Conservation (phyloP, 2,329 filamentous ascomycete genomes). For the Akanthomyces lecanii region DNA sequence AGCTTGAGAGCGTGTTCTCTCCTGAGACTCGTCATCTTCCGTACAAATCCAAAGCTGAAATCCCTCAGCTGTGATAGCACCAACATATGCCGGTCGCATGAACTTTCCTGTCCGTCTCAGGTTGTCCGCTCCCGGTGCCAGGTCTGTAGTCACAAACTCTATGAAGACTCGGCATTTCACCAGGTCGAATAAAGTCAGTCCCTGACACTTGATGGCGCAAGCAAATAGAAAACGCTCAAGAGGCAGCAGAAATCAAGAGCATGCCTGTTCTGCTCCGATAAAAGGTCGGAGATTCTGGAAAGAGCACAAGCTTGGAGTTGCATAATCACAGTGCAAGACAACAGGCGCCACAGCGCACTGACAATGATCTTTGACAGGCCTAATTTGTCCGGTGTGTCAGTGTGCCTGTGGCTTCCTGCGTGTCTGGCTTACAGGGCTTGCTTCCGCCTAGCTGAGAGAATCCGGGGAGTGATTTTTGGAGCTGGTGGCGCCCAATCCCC, state of each 20-base stretch:
- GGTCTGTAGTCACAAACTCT: neutral
- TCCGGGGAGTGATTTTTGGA: slow-evolving; percentile 1
- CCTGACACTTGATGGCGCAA: too few species aligned
- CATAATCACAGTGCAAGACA: neutral
- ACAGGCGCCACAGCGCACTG: neutral
- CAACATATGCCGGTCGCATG: neutral
- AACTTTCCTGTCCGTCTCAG: neutral
- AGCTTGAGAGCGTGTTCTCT: neutral
- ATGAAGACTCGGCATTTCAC: too few species aligned
- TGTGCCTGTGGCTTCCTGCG: slow-evolving; percentile 7
- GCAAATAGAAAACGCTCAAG: too few species aligned
- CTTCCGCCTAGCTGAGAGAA: slow-evolving; percentile 9
- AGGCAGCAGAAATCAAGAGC: too few species aligned
- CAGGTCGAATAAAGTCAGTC: too few species aligned
- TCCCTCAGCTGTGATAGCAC: neutral
- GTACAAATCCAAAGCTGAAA: too few species aligned
- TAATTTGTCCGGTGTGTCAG: neutral
- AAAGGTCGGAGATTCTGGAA: neutral
- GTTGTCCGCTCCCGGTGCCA: neutral
- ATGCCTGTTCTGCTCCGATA: too few species aligned
- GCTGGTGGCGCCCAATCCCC: slow-evolving; percentile 1
- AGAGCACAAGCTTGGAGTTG: neutral
- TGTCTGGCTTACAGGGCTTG: slow-evolving; percentile 10
- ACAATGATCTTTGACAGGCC: neutral
- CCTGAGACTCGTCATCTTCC: too few species aligned